These are phyloP conservation scores for Colletotrichum sp. DNA, from an alignment of 2,329 filamentous ascomycete species.

Conservation along the genomic window DNA sequence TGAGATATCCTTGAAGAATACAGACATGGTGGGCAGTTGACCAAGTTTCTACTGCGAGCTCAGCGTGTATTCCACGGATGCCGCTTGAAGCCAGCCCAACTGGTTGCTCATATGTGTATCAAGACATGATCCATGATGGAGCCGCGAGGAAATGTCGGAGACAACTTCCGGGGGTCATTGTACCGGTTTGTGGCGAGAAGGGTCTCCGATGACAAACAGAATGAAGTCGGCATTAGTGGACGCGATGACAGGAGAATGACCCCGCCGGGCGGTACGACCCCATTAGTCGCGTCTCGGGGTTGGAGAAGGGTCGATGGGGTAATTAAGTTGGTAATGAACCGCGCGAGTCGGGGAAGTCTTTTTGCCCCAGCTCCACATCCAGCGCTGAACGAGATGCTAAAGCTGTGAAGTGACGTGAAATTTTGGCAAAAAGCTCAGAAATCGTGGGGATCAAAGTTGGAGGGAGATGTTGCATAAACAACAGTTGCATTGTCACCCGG, in stretches of 20 bases:
- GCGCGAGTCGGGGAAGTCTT: background rate
- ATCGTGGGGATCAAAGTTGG: background rate
- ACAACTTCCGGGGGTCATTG: background rate
- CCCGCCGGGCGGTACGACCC: background rate
- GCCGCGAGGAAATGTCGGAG: background rate
- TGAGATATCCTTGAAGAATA: conserved; percentile 43
- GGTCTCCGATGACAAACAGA: conserved; percentile 13
- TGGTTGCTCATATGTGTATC: background rate
- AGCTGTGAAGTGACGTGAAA: background rate
- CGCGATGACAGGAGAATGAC: background rate
- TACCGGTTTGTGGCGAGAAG: background rate
- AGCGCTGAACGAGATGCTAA: background rate
- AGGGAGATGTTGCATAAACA: background rate
- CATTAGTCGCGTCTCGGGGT: background rate
- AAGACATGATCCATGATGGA: background rate
- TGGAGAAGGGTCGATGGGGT: conserved; percentile 1
- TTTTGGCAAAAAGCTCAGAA: background rate
- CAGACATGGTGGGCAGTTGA: conserved; percentile 33
- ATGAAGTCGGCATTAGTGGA: background rate
- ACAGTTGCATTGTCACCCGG: background rate
- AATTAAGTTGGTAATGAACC: background rate
- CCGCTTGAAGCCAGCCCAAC: background rate
- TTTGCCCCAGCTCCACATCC: background rate
- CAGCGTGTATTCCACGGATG: background rate
- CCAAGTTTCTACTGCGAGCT: background rate